Percentiles rank a stretch among this genome's conserved stretches.
Conservation (phyloP, 805 yeast genomes). For the Saccharomycopsis vini region DNA sequence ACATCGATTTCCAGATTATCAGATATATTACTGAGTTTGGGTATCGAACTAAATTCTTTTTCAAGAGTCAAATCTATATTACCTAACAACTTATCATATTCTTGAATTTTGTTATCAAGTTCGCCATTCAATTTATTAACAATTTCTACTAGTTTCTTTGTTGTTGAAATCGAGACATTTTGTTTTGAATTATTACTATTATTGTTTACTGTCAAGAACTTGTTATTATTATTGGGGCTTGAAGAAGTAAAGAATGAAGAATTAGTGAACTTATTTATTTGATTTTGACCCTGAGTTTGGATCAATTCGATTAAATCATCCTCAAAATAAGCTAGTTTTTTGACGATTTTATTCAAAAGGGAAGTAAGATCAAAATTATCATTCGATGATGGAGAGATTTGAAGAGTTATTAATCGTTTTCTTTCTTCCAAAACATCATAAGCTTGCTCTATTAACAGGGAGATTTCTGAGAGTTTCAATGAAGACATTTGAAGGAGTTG, state of each 20-base stretch:
- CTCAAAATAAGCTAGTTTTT: conserved; percentile 13
- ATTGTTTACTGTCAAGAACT: background rate
- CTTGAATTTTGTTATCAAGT: conserved; percentile 2
- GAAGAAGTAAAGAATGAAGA: background rate
- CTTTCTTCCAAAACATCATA: conserved; percentile 16
- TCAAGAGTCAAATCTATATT: conserved; percentile 16
- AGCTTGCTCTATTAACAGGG: conserved; percentile 6
- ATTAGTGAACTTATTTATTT: no score
- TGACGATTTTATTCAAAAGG: conserved; percentile 7
- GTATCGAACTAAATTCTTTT: no score
- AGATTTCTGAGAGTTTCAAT: conserved; percentile 6
- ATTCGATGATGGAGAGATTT: conserved; percentile 9
- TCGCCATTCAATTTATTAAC: conserved; percentile 3
- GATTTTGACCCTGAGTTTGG: conserved; percentile 1
- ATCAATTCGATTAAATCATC: conserved; percentile 15
- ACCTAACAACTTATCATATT: conserved; percentile 12
- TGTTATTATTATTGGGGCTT: no score
- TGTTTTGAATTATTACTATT: no score
- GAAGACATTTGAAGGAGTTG: background rate
- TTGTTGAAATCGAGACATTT: background rate
- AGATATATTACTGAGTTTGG: no score
- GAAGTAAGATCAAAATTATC: conserved; percentile 13
- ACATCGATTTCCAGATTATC: background rate
- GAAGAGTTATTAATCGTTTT: conserved; percentile 7
- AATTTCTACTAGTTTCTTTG: background rate